Conservation (phyloP, 306 rosid genomes). For the Vicia faba region DNA sequence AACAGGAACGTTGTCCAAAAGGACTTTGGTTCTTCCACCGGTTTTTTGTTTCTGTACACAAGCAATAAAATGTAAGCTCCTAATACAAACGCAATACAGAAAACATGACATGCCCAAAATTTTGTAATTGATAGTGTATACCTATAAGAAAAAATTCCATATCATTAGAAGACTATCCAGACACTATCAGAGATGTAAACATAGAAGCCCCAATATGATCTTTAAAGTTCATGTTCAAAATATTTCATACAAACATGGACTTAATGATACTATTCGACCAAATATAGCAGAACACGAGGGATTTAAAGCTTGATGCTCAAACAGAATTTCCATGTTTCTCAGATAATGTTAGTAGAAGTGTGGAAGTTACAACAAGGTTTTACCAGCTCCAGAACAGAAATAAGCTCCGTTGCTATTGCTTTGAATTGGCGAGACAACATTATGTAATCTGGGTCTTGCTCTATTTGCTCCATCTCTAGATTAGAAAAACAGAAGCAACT, state of each 20-base stretch:
- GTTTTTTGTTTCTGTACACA: slow-evolving; percentile 89
- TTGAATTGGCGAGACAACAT: slow-evolving; percentile 91
- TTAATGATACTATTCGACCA: slow-evolving; percentile 2
- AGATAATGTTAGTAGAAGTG: slow-evolving; percentile 23
- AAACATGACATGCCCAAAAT: slow-evolving; percentile 28
- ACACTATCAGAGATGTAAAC: slow-evolving; percentile 11
- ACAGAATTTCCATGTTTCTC: slow-evolving; percentile 32
- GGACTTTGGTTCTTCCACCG: slow-evolving; percentile 96
- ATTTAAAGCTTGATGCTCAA: slow-evolving; percentile 23
- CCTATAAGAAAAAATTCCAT: slow-evolving; percentile 10
- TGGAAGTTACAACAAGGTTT: slow-evolving; percentile 32
- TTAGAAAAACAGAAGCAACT: slow-evolving; percentile 47
- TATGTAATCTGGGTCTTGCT: slow-evolving; percentile 92
- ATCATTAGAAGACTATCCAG: neutral
- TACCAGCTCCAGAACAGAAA: slow-evolving; percentile 98
- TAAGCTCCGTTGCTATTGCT: slow-evolving; percentile 89
- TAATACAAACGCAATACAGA: slow-evolving; percentile 19
- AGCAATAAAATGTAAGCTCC: slow-evolving; percentile 39
- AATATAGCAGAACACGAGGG: slow-evolving; percentile 3
- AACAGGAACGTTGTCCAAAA: slow-evolving; percentile 92
- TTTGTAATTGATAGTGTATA: neutral
- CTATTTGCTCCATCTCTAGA: slow-evolving; percentile 94
- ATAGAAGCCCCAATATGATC: slow-evolving; percentile 6
- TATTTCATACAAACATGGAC: neutral
- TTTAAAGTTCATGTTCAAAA: neutral